These are phyloP conservation scores for Stentor roeselii DNA, from an alignment of 73 alveolate genomes.

Conservation along the genomic window DNA sequence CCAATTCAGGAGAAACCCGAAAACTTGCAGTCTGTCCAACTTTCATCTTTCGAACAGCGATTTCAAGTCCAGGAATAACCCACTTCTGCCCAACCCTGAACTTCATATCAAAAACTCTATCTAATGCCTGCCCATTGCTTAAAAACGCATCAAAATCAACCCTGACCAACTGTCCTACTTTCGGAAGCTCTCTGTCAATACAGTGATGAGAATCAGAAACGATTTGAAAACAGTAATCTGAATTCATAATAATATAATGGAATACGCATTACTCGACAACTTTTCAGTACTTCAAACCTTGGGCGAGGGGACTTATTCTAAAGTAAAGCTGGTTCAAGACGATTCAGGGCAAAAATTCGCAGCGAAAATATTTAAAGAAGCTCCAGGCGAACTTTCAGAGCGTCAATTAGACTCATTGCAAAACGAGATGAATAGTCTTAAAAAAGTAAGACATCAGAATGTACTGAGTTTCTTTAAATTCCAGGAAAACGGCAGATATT, in stretches of 20 bases:
- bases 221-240: no score
- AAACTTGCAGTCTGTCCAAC: no score
- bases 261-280: not conserved
- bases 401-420: not conserved
- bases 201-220: no score
- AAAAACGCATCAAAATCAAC: no score
- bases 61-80: no score
- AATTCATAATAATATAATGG: not conserved
- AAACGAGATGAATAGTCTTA: not conserved
- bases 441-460: conserved; percentile 13
- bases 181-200: no score
- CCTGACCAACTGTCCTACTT: no score
- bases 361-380: conserved; percentile 21
- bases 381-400: not conserved
- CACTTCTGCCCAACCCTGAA: no score
- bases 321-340: conserved; percentile 22
- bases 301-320: not conserved
- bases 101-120: no score
- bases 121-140: no score
- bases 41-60: no score
- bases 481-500: conserved; percentile 19
- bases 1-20: no score
- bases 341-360: conserved; percentile 19
- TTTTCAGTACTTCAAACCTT: conserved; percentile 1
- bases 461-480: not conserved